Evolutionary conservation across 2,329 filamentous ascomycete species (phyloP).

Genomic region (Phoma sp.): DNA sequence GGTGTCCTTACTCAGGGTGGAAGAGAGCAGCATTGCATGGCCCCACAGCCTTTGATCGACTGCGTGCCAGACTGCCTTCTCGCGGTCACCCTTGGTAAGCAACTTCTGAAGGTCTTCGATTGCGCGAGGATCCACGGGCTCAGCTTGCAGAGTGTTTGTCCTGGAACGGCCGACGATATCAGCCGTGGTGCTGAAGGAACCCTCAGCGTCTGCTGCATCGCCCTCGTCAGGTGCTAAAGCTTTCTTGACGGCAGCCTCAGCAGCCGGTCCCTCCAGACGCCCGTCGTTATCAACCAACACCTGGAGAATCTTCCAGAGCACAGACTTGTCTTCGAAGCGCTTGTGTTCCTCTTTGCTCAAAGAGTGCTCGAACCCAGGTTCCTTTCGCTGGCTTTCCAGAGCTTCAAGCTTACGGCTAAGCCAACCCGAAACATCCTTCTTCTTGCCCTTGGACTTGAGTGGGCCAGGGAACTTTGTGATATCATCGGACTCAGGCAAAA

Average conservation of each 20-base stretch:
- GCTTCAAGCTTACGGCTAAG: constrained; percentile 76
- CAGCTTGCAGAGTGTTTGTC: constrained; percentile 55
- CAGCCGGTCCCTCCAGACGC: constrained; percentile 72
- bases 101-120: constrained; percentile 76
- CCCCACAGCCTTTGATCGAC: constrained; percentile 95
- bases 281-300: constrained; percentile 89
- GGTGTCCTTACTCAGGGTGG: constrained; percentile 72
- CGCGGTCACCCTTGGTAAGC: constrained; percentile 81
- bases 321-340: constrained; percentile 76
- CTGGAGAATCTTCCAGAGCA: constrained; percentile 87
- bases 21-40: constrained; percentile 92
- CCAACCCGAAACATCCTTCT: constrained; percentile 91
- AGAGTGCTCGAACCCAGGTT: constrained; percentile 58
- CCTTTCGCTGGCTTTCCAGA: constrained; percentile 65
- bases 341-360: constrained; percentile 68
- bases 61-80: constrained; percentile 91
- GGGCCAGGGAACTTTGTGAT: constrained; percentile 88
- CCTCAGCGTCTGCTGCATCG: constrained; percentile 31
- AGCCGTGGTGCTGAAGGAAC: constrained; percentile 41
- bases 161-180: constrained; percentile 47
- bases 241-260: constrained; percentile 77
- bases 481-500: constrained; percentile 74
- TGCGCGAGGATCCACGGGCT: constrained; percentile 72
- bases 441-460: constrained; percentile 87
- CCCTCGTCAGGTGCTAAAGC: constrained; percentile 70